Conservation (phyloP, 495 filamentous ascomycete genomes). For the Glonium stellatum region DNA sequence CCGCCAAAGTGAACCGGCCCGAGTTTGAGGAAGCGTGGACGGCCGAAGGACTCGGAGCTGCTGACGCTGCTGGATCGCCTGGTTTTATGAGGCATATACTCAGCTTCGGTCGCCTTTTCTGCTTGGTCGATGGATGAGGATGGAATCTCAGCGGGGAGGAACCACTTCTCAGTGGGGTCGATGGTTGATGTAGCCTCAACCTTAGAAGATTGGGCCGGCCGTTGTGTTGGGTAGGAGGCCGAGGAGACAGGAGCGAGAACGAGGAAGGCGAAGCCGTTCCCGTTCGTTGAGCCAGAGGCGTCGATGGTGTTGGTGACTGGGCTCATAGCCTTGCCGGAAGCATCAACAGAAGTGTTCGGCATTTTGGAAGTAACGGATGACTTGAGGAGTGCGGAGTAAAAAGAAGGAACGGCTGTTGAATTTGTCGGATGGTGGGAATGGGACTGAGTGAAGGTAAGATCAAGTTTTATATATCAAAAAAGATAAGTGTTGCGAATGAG, state of each 20-base stretch:
- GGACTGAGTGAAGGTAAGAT: not conserved
- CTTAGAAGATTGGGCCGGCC: slow-evolving; percentile 1
- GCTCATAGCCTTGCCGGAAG: not conserved
- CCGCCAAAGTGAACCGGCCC: slow-evolving; percentile 23
- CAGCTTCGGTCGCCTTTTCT: not conserved
- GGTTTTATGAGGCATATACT: not conserved
- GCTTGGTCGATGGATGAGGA: not conserved
- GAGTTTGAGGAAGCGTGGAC: slow-evolving; percentile 22
- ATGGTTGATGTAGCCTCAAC: not conserved
- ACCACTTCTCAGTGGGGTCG: slow-evolving; percentile 2
- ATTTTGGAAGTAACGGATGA: slow-evolving; percentile 1
- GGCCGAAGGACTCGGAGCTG: slow-evolving; percentile 5
- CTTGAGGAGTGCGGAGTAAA: not conserved
- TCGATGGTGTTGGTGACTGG: slow-evolving; percentile 1
- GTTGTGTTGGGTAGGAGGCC: slow-evolving; percentile 4
- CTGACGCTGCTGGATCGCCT: slow-evolving; percentile 14
- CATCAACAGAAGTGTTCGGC: not conserved
- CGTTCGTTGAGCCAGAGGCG: slow-evolving; percentile 3
- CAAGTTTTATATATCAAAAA: not conserved
- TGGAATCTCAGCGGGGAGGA: not conserved
- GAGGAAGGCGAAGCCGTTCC: slow-evolving; percentile 17
- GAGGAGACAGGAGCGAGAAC: slow-evolving; percentile 19
- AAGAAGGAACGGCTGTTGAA: not conserved
- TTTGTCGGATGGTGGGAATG: not conserved
- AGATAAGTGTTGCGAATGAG: not conserved